A percentile compares a stretch with the other conserved stretches of the same genome.
Evolutionary conservation across 192 early-diverging fungal species (phyloP).

Genomic region (Pilobolus umbonatus): DNA sequence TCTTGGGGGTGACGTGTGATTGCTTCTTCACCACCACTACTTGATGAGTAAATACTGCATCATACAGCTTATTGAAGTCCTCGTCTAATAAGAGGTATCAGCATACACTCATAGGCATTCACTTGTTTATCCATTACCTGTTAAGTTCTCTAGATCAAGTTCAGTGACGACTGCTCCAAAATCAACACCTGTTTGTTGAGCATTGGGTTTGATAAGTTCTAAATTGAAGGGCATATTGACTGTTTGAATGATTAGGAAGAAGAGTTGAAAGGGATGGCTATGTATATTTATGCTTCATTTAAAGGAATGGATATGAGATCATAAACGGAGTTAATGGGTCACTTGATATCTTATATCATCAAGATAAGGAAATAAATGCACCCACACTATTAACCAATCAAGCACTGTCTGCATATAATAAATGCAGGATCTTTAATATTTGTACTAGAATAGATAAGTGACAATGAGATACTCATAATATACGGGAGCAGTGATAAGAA

Average conservation of each 20-base stretch:
- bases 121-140: constrained; percentile 12
- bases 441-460: no score
- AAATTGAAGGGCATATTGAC: constrained; percentile 21
- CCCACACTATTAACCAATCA: no score
- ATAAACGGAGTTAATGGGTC: background rate
- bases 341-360: no score
- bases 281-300: background rate
- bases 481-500: no score
- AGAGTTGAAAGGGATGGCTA: background rate
- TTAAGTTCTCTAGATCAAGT: constrained; percentile 29
- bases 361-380: no score
- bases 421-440: no score
- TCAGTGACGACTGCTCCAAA: constrained; percentile 24
- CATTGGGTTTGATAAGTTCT: constrained; percentile 17
- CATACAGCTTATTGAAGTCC: constrained; percentile 26
- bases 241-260: background rate
- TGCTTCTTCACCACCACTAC: constrained; percentile 31
- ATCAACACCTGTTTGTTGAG: constrained; percentile 29
- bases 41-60: constrained; percentile 31
- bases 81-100: constrained; percentile 12
- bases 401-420: no score
- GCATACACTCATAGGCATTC: background rate
- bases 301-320: background rate
- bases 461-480: no score
- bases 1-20: constrained; percentile 25